phyloP scores from a whole-genome alignment of 2,329 filamentous ascomycete genomes.

The Xylariaceae sp. region DNA sequence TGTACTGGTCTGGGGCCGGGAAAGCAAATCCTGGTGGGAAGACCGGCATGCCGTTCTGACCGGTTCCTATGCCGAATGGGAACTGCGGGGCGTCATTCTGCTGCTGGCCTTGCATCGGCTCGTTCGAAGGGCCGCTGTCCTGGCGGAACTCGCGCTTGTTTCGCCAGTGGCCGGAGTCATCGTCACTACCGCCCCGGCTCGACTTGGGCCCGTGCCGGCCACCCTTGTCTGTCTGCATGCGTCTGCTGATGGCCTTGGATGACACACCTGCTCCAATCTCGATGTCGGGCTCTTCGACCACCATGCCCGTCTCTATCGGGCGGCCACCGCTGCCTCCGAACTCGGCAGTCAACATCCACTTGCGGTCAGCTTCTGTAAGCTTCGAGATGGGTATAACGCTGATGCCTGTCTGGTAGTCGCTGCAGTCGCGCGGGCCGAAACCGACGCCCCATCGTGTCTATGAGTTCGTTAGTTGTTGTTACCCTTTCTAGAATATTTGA shows the following conservation, averaged over 20 bases:
- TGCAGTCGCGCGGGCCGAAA: conserved; percentile 94
- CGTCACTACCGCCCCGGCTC: conserved; percentile 37
- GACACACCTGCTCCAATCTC: conserved; percentile 97
- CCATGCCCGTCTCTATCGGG: conserved; percentile 73
- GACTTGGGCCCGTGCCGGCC: conserved; percentile 61
- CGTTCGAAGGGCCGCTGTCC: conserved; percentile 25
- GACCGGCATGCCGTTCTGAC: conserved; percentile 45
- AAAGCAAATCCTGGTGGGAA: conserved; percentile 43
- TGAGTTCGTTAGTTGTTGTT: conserved; percentile 21
- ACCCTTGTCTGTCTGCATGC: conserved; percentile 64
- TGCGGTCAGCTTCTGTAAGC: conserved; percentile 91
- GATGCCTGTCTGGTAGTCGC: conserved; percentile 86
- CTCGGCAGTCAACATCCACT: conserved; percentile 93
- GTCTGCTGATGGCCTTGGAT: conserved; percentile 74
- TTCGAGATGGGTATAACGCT: conserved; percentile 90
- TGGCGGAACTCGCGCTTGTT: conserved; percentile 26
- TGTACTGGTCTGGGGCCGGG: conserved; percentile 28
- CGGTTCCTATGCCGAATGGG: conserved; percentile 39
- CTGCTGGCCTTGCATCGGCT: conserved; percentile 18
- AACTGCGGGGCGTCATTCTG: conserved; percentile 32
- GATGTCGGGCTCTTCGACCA: conserved; percentile 95
- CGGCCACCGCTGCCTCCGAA: conserved; percentile 87
- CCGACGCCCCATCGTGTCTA: conserved; percentile 96
- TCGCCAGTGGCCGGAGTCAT: conserved; percentile 26
- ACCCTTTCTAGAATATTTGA: not conserved